Evolutionary conservation across 257 asterid species (phyloP).

Genomic region (Petunia secreta): DNA sequence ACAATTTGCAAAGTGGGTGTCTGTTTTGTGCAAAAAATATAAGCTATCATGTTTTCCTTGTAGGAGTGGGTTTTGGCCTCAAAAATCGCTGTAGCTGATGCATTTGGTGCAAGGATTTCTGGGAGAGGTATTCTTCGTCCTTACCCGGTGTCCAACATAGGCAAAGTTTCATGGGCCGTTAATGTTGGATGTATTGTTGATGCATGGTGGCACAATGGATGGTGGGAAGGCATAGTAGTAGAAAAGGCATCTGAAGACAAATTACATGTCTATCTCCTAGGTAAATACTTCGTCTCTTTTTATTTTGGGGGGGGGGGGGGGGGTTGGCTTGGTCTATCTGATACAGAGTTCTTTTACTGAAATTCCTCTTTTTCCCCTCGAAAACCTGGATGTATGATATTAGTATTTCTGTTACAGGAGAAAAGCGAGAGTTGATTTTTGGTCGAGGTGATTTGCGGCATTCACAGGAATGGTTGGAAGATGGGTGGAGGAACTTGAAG

Average conservation of each 20-base stretch:
- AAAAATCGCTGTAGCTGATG: constrained; percentile 59
- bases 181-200: constrained; percentile 68
- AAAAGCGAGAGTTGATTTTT: constrained; percentile 51
- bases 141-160: constrained; percentile 27
- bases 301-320: neutral
- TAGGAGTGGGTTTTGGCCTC: constrained; percentile 85
- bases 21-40: neutral
- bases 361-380: neutral
- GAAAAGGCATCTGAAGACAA: constrained; percentile 50
- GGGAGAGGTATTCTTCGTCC: constrained; percentile 78
- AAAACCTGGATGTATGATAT: neutral
- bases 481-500: constrained; percentile 56
- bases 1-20: neutral
- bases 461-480: constrained; percentile 71
- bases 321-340: neutral
- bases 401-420: constrained; percentile 46
- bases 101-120: constrained; percentile 50
- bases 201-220: constrained; percentile 88
- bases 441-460: constrained; percentile 49
- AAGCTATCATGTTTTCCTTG: constrained; percentile 10
- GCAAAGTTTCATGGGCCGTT: constrained; percentile 32
- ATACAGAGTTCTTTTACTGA: neutral
- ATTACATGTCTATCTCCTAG: constrained; percentile 67
- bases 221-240: constrained; percentile 95
- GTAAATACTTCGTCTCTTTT: constrained; percentile 31